Evolutionary conservation across 2,329 filamentous ascomycete species (phyloP).

Genomic region (Penicillium sp.): DNA sequence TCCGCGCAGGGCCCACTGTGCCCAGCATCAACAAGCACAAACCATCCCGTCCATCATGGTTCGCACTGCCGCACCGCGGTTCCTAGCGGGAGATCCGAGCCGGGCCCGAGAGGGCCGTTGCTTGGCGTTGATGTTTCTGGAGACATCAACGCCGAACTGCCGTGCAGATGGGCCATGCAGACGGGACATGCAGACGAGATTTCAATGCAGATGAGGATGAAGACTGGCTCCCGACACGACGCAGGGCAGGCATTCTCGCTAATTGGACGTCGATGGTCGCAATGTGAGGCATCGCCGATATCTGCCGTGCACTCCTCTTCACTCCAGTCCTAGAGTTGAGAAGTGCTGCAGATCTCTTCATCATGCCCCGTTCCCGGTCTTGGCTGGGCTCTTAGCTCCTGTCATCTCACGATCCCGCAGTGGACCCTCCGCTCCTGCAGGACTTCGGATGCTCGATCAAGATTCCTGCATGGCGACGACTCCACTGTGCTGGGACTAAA

Average conservation of each 20-base stretch:
- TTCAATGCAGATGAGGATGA: conserved; percentile 2
- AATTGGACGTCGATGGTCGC: too few species aligned
- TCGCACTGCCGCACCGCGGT: background rate
- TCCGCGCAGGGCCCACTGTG: conserved; percentile 3
- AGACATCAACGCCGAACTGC: background rate
- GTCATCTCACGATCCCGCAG: conserved; percentile 1
- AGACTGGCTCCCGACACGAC: background rate
- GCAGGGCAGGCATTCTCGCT: background rate
- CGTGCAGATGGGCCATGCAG: conserved; percentile 1
- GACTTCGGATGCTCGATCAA: conserved; percentile 2
- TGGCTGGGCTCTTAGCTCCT: background rate
- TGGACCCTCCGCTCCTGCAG: background rate
- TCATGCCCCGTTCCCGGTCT: conserved; percentile 1
- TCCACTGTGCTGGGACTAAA: conserved; percentile 1
- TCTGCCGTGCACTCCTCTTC: conserved; percentile 17
- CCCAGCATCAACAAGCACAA: conserved; percentile 1
- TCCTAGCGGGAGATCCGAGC: background rate
- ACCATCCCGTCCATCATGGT: background rate
- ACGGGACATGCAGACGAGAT: background rate
- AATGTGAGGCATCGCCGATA: too few species aligned
- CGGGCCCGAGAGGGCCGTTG: conserved; percentile 1
- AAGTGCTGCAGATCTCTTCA: conserved; percentile 6
- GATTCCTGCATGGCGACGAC: conserved; percentile 3
- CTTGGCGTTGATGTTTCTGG: background rate
- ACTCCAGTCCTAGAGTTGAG: conserved; percentile 10